phyloP scores from a whole-genome alignment of 305 asterid genomes.

The Rubia balearica region DNA sequence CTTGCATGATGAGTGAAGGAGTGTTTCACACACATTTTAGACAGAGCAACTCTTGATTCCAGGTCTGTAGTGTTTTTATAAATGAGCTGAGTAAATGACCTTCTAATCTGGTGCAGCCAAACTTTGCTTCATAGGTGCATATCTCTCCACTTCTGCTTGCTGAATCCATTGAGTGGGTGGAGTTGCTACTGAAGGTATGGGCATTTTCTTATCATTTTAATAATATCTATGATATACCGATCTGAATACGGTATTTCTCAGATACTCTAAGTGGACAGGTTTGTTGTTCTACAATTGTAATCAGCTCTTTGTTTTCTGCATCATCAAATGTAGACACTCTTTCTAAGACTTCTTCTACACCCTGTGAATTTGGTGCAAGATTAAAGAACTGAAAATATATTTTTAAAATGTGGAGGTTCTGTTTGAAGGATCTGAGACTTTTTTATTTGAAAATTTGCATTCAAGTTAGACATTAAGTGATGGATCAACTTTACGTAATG shows the following conservation, averaged over 20 bases:
- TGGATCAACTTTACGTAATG: background rate
- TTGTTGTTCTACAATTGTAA: background rate
- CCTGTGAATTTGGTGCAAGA: background rate
- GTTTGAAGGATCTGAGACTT: background rate
- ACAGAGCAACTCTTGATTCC: background rate
- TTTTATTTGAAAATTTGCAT: background rate
- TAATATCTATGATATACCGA: background rate
- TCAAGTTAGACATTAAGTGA: background rate
- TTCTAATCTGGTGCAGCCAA: slow-evolving; percentile 18
- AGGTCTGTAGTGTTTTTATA: no score
- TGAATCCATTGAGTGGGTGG: slow-evolving; percentile 12
- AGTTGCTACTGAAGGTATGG: slow-evolving; percentile 18
- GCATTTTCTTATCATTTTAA: background rate
- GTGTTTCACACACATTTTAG: background rate
- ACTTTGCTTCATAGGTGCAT: background rate
- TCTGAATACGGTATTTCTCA: background rate
- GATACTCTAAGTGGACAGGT: background rate
- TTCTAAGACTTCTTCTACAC: background rate
- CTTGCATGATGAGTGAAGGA: background rate
- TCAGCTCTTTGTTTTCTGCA: background rate
- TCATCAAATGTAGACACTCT: background rate
- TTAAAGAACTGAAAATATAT: background rate
- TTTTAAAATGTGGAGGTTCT: background rate
- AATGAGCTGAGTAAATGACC: no score
- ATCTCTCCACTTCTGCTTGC: slow-evolving; percentile 11